Evolutionary conservation across 73 alveolate species (phyloP), one percentile per base, ranked within the genome.

Genomic region (Paramecium caudatum): DNA sequence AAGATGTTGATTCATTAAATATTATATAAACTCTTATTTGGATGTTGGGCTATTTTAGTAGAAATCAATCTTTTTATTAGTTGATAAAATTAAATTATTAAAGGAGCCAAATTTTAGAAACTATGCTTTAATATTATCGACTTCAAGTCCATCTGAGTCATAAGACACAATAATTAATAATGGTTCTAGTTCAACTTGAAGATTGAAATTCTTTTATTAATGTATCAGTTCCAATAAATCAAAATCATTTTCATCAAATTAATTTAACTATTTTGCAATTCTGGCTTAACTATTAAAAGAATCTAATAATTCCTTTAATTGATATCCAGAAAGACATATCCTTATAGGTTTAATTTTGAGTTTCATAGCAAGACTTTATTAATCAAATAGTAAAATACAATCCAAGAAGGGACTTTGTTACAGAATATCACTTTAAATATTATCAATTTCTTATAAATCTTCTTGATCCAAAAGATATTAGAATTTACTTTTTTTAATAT

Each of bases 121-220:
- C 30, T 55, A 21, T 3, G 43, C 30, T 55, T 55, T 55, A 7
- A 55, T 10, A 27, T 43, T 43, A 0, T 55, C 80, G 1, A 55
- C 80, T 12, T 55, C 80, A 7, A 55, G 30, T 10, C 80, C 80
- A 27, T 55, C 80, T 23, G 80, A 55, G 30, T 55, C 80, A 55
- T 27, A 55, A 10, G 80, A 55, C 23, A 55, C 80, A 1, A 55
- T 55, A 55, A 55, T 27, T 55, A 27, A 55, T 19, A 55, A 27
- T 55, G 80, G 80, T 27, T 27, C 23, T 7, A 55, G 21, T 15
- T 55, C 80, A 4, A 55, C 80, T 55, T 55, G 12, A 10, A 55
- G 30, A 55, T 55, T 55, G 21, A 55, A 55, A 5, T 37, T 17
- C 19, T 55, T 15, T 23, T 55, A 27, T 23, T 55, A 23, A 3